Conservation (phyloP, 441 rosid species). For the Biscutella auriculata region DNA sequence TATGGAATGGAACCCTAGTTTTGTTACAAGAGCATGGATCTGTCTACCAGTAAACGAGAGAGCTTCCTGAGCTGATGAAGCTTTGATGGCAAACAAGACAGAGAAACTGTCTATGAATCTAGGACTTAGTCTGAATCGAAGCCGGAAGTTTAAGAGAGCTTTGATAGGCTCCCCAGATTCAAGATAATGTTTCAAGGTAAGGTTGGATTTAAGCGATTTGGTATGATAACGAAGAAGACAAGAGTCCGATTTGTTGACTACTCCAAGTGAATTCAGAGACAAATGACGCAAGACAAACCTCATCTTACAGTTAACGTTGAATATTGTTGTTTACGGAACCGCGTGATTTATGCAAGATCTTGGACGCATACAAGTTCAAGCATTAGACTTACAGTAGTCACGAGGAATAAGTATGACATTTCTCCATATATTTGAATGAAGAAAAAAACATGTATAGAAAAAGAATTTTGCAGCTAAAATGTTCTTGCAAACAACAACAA, state of each 20-base stretch:
- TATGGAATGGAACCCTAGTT: constrained; percentile 19
- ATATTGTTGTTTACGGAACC: constrained; percentile 46
- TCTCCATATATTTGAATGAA: constrained; percentile 26
- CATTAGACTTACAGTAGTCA: not conserved
- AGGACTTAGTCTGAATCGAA: constrained; percentile 16
- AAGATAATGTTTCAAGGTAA: constrained; percentile 17
- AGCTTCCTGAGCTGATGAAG: constrained; percentile 16
- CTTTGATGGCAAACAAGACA: constrained; percentile 27
- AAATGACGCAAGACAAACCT: constrained; percentile 4
- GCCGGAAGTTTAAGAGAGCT: constrained; percentile 18
- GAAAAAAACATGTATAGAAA: constrained; percentile 17
- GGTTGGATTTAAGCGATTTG: constrained; percentile 24
- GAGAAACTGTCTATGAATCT: constrained; percentile 28
- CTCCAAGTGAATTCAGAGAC: not conserved
- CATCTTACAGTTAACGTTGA: constrained; percentile 29
- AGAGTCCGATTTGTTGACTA: not conserved
- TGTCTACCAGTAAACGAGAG: constrained; percentile 18
- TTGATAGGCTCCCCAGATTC: constrained; percentile 17
- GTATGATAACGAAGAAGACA: constrained; percentile 8
- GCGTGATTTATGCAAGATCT: constrained; percentile 39
- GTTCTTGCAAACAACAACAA: constrained; percentile 23
- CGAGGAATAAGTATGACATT: constrained; percentile 13
- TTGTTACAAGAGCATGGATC: constrained; percentile 19
- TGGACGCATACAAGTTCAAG: constrained; percentile 30
- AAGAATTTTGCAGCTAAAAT: constrained; percentile 13